Percentiles rank a stretch among this genome's conserved stretches.
These are phyloP conservation scores for Capronia americana DNA, from an alignment of 2,329 filamentous ascomycete species.

Conservation along the genomic window DNA sequence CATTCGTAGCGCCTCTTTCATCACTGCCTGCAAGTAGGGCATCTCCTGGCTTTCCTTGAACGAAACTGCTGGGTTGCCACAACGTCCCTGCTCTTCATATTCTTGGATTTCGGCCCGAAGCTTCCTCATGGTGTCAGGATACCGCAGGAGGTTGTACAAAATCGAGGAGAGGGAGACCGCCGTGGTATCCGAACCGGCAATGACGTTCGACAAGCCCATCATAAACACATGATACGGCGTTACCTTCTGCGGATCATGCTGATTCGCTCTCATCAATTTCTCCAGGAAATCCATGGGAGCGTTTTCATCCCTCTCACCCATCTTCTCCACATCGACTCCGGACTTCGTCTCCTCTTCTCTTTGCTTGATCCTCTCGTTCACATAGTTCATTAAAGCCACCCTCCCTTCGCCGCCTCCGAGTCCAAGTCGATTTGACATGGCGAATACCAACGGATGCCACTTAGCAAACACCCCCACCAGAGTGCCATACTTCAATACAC, in stretches of 20 bases:
- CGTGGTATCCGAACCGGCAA: conserved; percentile 37
- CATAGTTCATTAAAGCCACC: conserved; percentile 45
- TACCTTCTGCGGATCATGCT: conserved; percentile 52
- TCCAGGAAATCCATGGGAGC: conserved; percentile 50
- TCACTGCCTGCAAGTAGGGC: conserved; percentile 65
- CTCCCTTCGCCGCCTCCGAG: conserved; percentile 45
- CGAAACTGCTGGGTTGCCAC: conserved; percentile 42
- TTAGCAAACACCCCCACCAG: conserved; percentile 53
- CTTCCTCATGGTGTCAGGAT: conserved; percentile 50
- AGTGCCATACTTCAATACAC: conserved; percentile 47
- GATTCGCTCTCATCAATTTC: conserved; percentile 51
- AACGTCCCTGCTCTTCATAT: conserved; percentile 46
- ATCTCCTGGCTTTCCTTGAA: conserved; percentile 72
- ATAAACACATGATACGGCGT: conserved; percentile 50
- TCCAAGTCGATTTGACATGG: conserved; percentile 41
- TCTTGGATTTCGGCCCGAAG: conserved; percentile 35
- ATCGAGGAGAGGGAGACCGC: conserved; percentile 65
- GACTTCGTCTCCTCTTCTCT: conserved; percentile 39
- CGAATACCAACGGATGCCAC: conserved; percentile 48
- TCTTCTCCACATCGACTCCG: conserved; percentile 25
- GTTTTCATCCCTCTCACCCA: conserved; percentile 25
- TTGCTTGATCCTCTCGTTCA: conserved; percentile 44
- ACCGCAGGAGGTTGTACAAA: conserved; percentile 75
- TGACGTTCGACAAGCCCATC: conserved; percentile 44
- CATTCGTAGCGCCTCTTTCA: conserved; percentile 61